Percentiles rank a stretch among this genome's conserved stretches.
These are phyloP conservation scores for Botrytis sinoallii DNA, from an alignment of 2,329 filamentous ascomycete species.

Conservation along the genomic window DNA sequence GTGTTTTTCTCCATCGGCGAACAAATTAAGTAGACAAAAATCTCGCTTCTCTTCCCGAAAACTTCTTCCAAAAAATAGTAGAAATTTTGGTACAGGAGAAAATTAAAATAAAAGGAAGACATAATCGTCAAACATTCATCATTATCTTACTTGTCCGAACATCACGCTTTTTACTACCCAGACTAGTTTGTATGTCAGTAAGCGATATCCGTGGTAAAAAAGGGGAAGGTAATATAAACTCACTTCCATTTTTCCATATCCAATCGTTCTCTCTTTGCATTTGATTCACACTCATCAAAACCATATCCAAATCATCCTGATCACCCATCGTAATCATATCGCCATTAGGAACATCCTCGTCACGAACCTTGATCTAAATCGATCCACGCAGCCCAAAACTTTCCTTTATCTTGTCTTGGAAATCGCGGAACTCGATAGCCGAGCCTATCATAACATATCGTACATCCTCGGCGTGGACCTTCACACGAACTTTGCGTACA, in stretches of 20 bases:
- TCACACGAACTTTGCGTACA: slow-evolving; percentile 78
- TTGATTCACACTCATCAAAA: slow-evolving; percentile 65
- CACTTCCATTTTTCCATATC: slow-evolving; percentile 95
- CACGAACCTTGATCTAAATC: slow-evolving; percentile 84
- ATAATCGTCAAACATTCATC: slow-evolving; percentile 18
- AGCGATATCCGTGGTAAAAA: neutral
- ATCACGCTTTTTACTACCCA: slow-evolving; percentile 27
- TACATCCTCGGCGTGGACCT: slow-evolving; percentile 87
- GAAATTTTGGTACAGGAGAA: neutral
- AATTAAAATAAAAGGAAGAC: neutral
- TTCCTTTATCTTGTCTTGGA: slow-evolving; percentile 75
- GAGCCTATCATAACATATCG: slow-evolving; percentile 85
- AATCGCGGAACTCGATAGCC: slow-evolving; percentile 69
- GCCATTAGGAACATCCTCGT: slow-evolving; percentile 71
- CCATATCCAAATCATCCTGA: slow-evolving; percentile 92
- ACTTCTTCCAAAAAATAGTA: too few species aligned
- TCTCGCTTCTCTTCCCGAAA: neutral
- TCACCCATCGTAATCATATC: slow-evolving; percentile 98
- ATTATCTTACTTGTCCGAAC: slow-evolving; percentile 2
- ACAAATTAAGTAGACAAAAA: neutral
- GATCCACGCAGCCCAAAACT: slow-evolving; percentile 76
- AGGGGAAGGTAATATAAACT: slow-evolving; percentile 39
- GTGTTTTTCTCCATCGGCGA: neutral
- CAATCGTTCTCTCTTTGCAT: slow-evolving; percentile 67
- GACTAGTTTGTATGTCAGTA: slow-evolving; percentile 28